phyloP scores from a whole-genome alignment of 2,329 filamentous ascomycete genomes.

The Colletotrichum simmondsii region DNA sequence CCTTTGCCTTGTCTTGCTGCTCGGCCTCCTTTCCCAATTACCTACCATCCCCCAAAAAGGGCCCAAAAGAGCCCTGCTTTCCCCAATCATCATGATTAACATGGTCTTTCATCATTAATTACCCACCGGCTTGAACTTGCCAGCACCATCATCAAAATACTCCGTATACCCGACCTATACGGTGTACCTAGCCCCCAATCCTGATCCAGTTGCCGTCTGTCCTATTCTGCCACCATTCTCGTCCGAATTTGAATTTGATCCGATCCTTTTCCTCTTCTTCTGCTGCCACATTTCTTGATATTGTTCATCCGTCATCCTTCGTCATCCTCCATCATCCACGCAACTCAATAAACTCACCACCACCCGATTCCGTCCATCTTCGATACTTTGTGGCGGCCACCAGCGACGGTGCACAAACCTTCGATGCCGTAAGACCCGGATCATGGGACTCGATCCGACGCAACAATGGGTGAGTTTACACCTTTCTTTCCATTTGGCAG shows the following conservation, averaged over 20 bases:
- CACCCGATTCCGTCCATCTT: not conserved
- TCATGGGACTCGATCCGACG: conserved; percentile 46
- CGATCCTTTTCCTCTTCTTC: not conserved
- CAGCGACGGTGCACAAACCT: conserved; percentile 21
- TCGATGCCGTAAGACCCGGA: conserved; percentile 41
- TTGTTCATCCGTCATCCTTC: not conserved
- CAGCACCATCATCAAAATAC: not conserved
- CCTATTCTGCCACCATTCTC: not conserved
- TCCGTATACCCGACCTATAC: not conserved
- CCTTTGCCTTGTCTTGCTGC: not conserved
- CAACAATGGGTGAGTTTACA: conserved; percentile 48
- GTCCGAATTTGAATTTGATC: not conserved
- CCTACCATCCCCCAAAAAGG: no score
- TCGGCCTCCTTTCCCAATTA: not conserved
- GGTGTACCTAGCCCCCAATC: not conserved
- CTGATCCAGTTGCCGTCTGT: not conserved
- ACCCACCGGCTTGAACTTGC: not conserved
- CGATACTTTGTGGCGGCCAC: conserved; percentile 6
- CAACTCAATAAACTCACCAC: no score
- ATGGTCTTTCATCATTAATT: not conserved
- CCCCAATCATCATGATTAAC: not conserved
- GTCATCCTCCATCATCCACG: not conserved
- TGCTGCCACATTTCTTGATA: not conserved
- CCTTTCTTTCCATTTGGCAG: not conserved
- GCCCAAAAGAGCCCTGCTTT: no score